phyloP scores from a whole-genome alignment of 2,329 filamentous ascomycete species.

The Neocatenulostroma microsporum region DNA sequence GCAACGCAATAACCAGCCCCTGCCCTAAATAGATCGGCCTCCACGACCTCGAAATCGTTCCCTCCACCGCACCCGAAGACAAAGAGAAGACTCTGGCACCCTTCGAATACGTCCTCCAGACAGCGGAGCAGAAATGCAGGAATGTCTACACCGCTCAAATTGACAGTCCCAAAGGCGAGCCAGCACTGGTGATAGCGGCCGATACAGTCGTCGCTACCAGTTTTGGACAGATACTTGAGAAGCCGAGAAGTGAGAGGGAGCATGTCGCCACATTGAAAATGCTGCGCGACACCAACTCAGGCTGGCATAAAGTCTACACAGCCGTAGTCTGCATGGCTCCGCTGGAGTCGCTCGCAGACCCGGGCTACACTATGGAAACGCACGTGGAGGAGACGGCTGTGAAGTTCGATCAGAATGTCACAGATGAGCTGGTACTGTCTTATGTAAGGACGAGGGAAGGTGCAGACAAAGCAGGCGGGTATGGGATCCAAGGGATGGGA shows the following conservation, averaged over 20 bases:
- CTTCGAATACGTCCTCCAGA: constrained; percentile 84
- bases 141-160: constrained; percentile 59
- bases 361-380: constrained; percentile 75
- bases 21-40: constrained; percentile 60
- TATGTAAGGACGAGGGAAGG: constrained; percentile 84
- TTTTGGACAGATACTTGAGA: constrained; percentile 75
- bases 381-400: constrained; percentile 87
- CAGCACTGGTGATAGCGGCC: constrained; percentile 76
- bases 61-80: constrained; percentile 77
- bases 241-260: constrained; percentile 71
- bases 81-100: constrained; percentile 72
- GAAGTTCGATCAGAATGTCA: constrained; percentile 63
- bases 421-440: constrained; percentile 74
- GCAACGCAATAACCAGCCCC: constrained; percentile 19
- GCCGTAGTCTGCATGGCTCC: constrained; percentile 78
- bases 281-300: constrained; percentile 61
- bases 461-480: constrained; percentile 91
- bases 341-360: constrained; percentile 67
- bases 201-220: constrained; percentile 82
- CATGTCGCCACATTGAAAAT: constrained; percentile 77
- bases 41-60: constrained; percentile 70
- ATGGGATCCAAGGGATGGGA: constrained; percentile 84
- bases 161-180: constrained; percentile 57
- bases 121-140: constrained; percentile 74
- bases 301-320: constrained; percentile 72